Evolutionary conservation across 2,329 filamentous ascomycete genomes (phyloP), one percentile per base, ranked within the genome.

Genomic region (Talaromyces sp.): DNA sequence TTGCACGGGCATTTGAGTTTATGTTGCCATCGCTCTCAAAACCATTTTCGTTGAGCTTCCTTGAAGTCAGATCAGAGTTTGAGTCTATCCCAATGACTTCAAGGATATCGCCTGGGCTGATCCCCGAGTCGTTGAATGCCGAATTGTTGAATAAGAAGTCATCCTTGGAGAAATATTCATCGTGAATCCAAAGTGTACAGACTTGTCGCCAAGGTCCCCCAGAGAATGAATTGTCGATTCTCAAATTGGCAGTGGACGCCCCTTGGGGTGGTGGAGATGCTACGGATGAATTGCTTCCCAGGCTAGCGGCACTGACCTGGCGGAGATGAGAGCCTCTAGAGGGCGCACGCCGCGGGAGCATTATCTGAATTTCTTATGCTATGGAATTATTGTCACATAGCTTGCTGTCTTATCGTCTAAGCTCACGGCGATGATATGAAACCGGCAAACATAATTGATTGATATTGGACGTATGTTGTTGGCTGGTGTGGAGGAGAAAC

Each of bases 141-240:
- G 91, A 88, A 65, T 89, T 83, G 74, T 94, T 95, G 72, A 96
- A 84, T 24, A 95, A 82, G 52, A 95, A 88, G 70, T 94, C 91
- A 71, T 96, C 91, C 65, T 85, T 86, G 9, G 89, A 88, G 71
- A 93, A 90, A 49, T 85, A 87, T 69, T 96, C 91, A 74, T 93
- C 90, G 70, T 87, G 84, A 8, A 85, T 82, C 82, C 84, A 86
- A 14, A 86, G 74, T 2, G 80, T 81, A 70, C 83, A 85, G 67
- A 73, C 71, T 8, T 73, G 73, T 14, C 74, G 73, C 57, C 68
- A 72, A 43, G 75, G 69, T 33, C 73, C 74, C 13, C 50, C 43
- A 27, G 60, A 58, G 14, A 62, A 33, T 5, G 59, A 35, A 37
- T 43, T 66, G 10, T 62, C 59, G 24, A 62, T 45, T 35, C 45